Base-by-base conservation (phyloP, 1,284 basidiomycete species). In the Pyrrhoderma noxium region DNA sequence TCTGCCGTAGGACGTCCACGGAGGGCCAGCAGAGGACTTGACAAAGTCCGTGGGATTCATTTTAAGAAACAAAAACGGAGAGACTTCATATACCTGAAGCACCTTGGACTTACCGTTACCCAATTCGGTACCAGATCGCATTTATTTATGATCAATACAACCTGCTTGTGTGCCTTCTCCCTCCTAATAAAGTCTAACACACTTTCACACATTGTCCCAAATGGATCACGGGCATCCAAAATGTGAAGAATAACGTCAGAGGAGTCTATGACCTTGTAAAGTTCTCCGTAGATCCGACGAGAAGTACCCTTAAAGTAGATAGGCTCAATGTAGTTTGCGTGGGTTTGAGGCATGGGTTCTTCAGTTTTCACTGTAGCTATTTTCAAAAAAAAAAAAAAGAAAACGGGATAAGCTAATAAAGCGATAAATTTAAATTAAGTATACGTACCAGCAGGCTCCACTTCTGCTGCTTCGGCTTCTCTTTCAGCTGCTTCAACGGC, bases 231-330 rank as follows among this genome's bases (percentile, higher is more conserved):
- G 25, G 94, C 95, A 68, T 99, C 96, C 57, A 99, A 74, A 44
- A 99, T 83, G 67, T 99, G 96, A 38, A 99, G 79, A 57, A 99
- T 81, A 43, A 99, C 93, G 65, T 99, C 95, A 8, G 92, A 96
- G 2, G 93, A 97, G 68, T 99, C 96, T 62, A 99, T 94, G 59
- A 99, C 96, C 69, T 99, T 99, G 79, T 99, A 99, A 21, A 99
- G 73, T 67, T 99, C 95, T 56, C 92, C 94, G 72, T 97, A 99
- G 58, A 99, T 99, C 51, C 96, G 82, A 42, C 86, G 76, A 21
- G 92, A 95, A 0, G 93, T 96, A 36, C 93, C 93, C 67, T 95
- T 93, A 52, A 85, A 81, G 62, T 91, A 94, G 56, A 93, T 90
- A 2, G 91, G 90, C 60, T 93, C 91, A 58, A 84, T 82, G 61